These are phyloP conservation scores for sorghum (Sorghum bicolor) DNA, from an alignment of 176 grass and related monocot genomes.

Conservation along the genomic window Sorghum_bicolor_NCBIv3 NC_012876.2:1096001-1096500, in stretches of 20 bases:
- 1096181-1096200: constrained; percentile 40
- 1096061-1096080: constrained; percentile 8
- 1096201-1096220: constrained; percentile 54
- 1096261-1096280: constrained; percentile 20
- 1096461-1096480: constrained; percentile 36
- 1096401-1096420: constrained; percentile 46
- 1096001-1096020: constrained; percentile 37
- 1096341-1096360: constrained; percentile 39
- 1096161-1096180: constrained; percentile 27
- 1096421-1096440: constrained; percentile 40
- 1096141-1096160: constrained; percentile 10
- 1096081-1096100: constrained; percentile 18
- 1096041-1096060: constrained; percentile 33
- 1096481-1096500: constrained; percentile 37
- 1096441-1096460: constrained; percentile 32
- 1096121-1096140: constrained; percentile 37
- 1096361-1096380: constrained; percentile 40
- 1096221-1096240: constrained; percentile 53
- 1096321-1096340: constrained; percentile 36
- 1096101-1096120: constrained; percentile 35
- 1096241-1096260: constrained; percentile 10
- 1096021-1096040: constrained; percentile 19
- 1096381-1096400: constrained; percentile 32
- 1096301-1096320: constrained; percentile 41
- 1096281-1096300: constrained; percentile 31